Conservation (phyloP, 164 flowering plant species). For the Magnolia kwangsiensis region DNA sequence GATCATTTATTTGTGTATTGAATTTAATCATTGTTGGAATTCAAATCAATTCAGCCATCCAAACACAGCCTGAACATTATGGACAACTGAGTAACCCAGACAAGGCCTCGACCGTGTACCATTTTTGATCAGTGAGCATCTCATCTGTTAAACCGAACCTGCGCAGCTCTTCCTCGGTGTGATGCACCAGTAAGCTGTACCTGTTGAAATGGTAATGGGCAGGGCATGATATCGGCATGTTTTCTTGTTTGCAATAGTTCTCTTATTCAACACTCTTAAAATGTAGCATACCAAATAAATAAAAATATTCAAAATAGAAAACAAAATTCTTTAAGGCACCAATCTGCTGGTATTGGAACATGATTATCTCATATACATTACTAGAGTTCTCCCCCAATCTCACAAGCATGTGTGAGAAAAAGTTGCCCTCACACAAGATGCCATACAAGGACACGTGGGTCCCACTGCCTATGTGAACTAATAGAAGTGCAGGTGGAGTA, state of each 20-base stretch:
- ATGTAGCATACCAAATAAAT: background rate
- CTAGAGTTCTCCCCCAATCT: too few species aligned
- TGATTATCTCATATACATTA: too few species aligned
- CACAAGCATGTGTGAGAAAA: background rate
- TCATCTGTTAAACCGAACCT: slow-evolving; percentile 65
- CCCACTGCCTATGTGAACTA: too few species aligned
- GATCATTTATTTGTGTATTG: too few species aligned
- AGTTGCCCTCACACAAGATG: background rate
- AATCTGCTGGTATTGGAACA: too few species aligned
- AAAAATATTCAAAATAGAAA: background rate
- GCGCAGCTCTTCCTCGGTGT: slow-evolving; percentile 50
- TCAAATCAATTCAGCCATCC: too few species aligned
- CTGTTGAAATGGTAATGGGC: slow-evolving; percentile 25
- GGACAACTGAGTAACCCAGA: background rate
- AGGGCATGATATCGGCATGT: background rate
- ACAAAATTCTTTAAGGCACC: too few species aligned
- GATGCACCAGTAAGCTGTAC: slow-evolving; percentile 71
- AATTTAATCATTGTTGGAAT: too few species aligned
- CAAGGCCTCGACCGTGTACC: slow-evolving; percentile 33
- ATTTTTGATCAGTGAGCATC: slow-evolving; percentile 69
- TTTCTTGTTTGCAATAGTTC: background rate
- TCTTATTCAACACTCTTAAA: background rate
- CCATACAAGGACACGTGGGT: background rate
- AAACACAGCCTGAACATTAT: background rate
- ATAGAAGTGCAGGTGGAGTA: too few species aligned